Percentiles rank a stretch among this genome's conserved stretches.
Conservation (phyloP, 2,329 filamentous ascomycete species). For the Periconia macrospinosa region DNA sequence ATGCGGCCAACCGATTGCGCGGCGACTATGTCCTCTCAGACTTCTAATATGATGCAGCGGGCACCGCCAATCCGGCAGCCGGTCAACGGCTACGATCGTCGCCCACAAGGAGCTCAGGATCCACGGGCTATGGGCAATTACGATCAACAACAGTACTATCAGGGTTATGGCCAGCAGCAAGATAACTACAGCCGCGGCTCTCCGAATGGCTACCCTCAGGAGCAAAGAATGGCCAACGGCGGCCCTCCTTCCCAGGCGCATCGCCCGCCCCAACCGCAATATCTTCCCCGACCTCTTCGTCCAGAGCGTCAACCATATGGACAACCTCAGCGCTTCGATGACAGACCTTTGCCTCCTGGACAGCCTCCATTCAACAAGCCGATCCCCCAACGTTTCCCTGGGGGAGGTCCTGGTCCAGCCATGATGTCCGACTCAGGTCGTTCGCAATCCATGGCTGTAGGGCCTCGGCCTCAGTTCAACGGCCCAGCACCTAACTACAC, state of each 20-base stretch:
- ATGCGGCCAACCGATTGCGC: conserved; percentile 69
- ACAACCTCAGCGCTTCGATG: conserved; percentile 70
- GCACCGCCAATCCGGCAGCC: conserved; percentile 63
- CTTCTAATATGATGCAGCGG: conserved; percentile 60
- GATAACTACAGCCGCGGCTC: conserved; percentile 34
- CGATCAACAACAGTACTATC: conserved; percentile 30
- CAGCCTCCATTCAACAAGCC: conserved; percentile 58
- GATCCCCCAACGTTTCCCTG: conserved; percentile 58
- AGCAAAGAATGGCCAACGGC: conserved; percentile 40
- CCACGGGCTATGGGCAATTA: conserved; percentile 20
- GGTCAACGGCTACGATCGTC: conserved; percentile 44
- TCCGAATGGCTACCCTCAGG: conserved; percentile 44
- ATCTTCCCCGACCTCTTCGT: conserved; percentile 62
- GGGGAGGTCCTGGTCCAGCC: conserved; percentile 60
- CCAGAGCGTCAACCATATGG: conserved; percentile 71
- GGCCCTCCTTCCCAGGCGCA: conserved; percentile 30
- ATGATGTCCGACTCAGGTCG: conserved; percentile 84
- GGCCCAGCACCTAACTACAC: conserved; percentile 53
- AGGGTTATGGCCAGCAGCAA: conserved; percentile 27
- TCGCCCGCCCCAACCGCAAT: conserved; percentile 56
- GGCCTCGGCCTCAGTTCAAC: conserved; percentile 73
- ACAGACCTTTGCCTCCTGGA: conserved; percentile 54
- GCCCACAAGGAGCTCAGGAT: conserved; percentile 33
- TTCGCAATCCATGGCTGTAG: conserved; percentile 87
- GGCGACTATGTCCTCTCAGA: conserved; percentile 63